phyloP scores from a whole-genome alignment of 345 rosid species.

The Streptanthus diversifolius region DNA sequence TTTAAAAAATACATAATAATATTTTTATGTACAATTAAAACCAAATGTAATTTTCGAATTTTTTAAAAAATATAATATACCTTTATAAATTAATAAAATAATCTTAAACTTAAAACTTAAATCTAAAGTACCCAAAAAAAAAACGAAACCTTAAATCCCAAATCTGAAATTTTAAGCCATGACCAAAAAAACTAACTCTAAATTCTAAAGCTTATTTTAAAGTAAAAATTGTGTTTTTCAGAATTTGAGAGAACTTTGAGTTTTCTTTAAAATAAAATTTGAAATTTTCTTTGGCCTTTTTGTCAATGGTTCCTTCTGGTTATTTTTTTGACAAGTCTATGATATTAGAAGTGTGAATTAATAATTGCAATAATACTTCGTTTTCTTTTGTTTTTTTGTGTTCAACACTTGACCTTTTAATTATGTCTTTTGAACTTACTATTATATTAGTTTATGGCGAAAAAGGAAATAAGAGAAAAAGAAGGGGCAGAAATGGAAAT shows the following conservation, averaged over 20 bases:
- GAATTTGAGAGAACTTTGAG: neutral
- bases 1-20: neutral
- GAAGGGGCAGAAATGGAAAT: constrained; percentile 43
- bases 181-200: neutral
- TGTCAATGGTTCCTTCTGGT: neutral
- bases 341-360: neutral
- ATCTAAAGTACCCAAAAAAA: too few relatives aligned
- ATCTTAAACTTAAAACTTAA: too few relatives aligned
- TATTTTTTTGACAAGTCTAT: neutral
- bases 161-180: neutral
- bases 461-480: neutral
- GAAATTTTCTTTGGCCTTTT: neutral
- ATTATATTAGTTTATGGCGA: neutral
- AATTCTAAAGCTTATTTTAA: neutral
- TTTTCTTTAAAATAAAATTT: neutral
- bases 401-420: neutral
- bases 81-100: neutral
- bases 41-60: neutral
- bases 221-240: neutral
- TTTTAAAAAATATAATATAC: neutral
- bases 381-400: neutral
- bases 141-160: neutral
- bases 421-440: neutral
- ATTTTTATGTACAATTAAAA: neutral
- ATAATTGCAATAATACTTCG: neutral